Evolutionary conservation across 208 protist genomes (phyloP), one percentile per base, ranked within the genome.

Genomic region (Crithidia thermophila): DNA sequence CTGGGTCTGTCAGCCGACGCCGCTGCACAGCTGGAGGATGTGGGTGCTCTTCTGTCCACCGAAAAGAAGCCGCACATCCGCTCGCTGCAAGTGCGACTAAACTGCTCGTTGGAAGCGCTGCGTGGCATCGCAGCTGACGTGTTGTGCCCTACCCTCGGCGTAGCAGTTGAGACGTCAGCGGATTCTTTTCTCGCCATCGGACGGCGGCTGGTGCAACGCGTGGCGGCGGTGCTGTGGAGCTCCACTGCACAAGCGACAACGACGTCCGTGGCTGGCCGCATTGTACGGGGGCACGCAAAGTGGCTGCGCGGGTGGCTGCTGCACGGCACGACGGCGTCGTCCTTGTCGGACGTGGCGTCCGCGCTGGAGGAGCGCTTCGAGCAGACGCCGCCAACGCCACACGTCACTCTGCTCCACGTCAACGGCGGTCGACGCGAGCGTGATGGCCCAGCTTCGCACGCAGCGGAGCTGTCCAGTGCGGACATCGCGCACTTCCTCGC

Each of bases 221-320:
- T 56, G 47, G 55, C 45, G 14, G 10, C 58, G 3, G 23, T 23
- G 18, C 61, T 79, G 49, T 52, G 43, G 27, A 53, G 57, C 18
- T 31, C 10, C 18, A 27, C 20, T 23, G 9, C 50, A 23, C n/a
- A 13, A 0, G n/a, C 14, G 20, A 28, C 36, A 0, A n/a, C 20
- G 13, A 23, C 40, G 8, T 8, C 21, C n/a, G 33, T 43, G 10
- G 27, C 63, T 40, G 64, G 56, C 11, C 52, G 23, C 18, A 55
- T 89, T 6, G 63, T 75, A 4, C 61, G 69, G 13, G 91, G 91
- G 0, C 91, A 96, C 61, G 45, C 65, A 37, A 75, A 70, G 51
- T 96, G 91, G 91, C 62, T 96, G 49, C 71, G 53, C 9, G 88
- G 88, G 5, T 96, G 87, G 87, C 73, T 93, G 0, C 62, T 91